These are phyloP conservation scores for Acacia melanoxylon DNA, from an alignment of 306 rosid species.

Conservation along the genomic window DNA sequence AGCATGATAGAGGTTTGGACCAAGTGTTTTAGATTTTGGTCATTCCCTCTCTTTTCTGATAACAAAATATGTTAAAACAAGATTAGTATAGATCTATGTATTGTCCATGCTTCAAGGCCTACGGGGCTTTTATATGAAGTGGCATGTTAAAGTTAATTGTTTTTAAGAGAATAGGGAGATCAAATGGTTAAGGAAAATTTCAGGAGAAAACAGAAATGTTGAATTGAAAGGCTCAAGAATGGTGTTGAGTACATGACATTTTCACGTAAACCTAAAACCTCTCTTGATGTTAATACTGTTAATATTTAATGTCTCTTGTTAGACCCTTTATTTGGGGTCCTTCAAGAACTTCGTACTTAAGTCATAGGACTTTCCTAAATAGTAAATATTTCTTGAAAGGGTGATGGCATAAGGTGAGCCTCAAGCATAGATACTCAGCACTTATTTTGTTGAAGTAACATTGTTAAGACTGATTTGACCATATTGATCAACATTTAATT, in stretches of 20 bases:
- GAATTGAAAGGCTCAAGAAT: background rate
- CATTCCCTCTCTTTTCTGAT: background rate
- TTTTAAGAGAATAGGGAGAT: background rate
- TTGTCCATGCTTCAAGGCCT: background rate
- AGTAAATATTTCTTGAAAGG: background rate
- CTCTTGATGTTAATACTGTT: background rate
- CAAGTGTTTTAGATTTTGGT: background rate
- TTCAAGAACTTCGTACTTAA: background rate
- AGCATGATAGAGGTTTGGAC: background rate
- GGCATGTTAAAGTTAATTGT: background rate
- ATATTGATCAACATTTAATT: background rate
- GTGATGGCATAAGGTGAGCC: background rate
- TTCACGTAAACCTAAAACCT: background rate
- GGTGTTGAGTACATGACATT: background rate
- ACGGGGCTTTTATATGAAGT: background rate
- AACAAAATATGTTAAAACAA: background rate
- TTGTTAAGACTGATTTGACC: background rate
- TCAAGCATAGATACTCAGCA: background rate
- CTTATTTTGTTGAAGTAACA: background rate
- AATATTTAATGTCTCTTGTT: background rate
- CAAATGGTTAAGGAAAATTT: background rate
- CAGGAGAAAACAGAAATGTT: background rate
- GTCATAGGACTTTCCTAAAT: background rate
- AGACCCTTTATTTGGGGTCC: background rate
- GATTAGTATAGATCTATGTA: background rate